Evolutionary conservation across 192 early-diverging fungal species (phyloP).

Genomic region (Rhizophlyctis rosea): DNA sequence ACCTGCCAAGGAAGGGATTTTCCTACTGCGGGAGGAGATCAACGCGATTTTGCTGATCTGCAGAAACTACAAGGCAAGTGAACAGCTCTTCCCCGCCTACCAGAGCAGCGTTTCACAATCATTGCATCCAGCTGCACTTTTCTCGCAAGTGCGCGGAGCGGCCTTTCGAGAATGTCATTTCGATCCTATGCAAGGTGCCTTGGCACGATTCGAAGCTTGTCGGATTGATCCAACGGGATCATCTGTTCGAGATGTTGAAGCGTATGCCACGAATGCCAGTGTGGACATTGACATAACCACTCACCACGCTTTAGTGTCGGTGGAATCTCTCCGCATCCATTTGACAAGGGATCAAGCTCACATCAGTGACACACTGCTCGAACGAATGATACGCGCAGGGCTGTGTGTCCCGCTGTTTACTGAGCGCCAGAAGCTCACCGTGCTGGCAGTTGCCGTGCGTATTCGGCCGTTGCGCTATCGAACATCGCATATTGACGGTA

Average conservation of each 20-base stretch:
- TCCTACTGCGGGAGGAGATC: conserved; percentile 68
- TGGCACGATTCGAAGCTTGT: conserved; percentile 66
- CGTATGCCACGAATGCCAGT: conserved; percentile 14
- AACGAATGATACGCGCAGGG: conserved; percentile 58
- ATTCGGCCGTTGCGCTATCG: background rate
- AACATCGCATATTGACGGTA: conserved; percentile 2
- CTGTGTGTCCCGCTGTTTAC: conserved; percentile 70
- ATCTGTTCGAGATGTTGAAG: conserved; percentile 69
- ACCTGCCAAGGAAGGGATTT: conserved; percentile 12
- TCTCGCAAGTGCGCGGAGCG: conserved; percentile 69
- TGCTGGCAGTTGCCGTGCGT: conserved; percentile 46
- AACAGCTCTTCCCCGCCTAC: conserved; percentile 3
- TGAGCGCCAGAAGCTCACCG: conserved; percentile 67
- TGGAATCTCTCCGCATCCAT: conserved; percentile 62
- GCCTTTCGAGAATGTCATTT: conserved; percentile 77
- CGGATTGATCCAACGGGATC: conserved; percentile 65
- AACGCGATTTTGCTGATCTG: conserved; percentile 65
- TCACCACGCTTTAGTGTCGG: conserved; percentile 40
- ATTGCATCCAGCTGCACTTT: conserved; percentile 59
- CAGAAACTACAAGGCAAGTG: conserved; percentile 70
- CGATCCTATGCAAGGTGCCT: conserved; percentile 67
- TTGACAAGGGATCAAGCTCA: conserved; percentile 55
- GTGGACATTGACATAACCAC: background rate
- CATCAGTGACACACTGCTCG: conserved; percentile 52
- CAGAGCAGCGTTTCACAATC: background rate